A percentile compares a stretch with the other conserved stretches of the same genome.
phyloP scores from a whole-genome alignment of 2,329 filamentous ascomycete genomes.

The Bipolaris bicolor region DNA sequence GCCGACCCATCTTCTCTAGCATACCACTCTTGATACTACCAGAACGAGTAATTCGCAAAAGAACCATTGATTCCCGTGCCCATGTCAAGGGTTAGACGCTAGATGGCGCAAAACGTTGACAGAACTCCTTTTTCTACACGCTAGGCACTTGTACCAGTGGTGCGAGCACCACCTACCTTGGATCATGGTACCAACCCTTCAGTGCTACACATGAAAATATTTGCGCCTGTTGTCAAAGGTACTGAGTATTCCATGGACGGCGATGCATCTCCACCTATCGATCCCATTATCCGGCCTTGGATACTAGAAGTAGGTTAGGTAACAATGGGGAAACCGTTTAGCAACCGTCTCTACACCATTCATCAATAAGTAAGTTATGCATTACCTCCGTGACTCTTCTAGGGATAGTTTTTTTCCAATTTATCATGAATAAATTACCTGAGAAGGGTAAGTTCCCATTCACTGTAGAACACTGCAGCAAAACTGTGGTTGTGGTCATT shows the following conservation, averaged over 20 bases:
- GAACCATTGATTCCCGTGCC: conserved; percentile 7
- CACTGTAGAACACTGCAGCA: conserved; percentile 6
- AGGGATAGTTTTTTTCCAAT: background rate
- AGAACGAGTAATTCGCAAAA: conserved; percentile 3
- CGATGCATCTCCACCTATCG: background rate
- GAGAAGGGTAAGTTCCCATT: conserved; percentile 4
- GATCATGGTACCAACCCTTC: conserved; percentile 6
- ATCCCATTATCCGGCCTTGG: conserved; percentile 1
- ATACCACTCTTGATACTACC: conserved; percentile 6
- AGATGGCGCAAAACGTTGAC: conserved; percentile 10
- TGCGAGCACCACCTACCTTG: conserved; percentile 9
- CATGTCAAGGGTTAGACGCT: conserved; percentile 8
- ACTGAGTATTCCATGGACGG: background rate
- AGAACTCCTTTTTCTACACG: conserved; percentile 6
- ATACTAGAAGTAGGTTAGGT: background rate
- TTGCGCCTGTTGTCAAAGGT: background rate
- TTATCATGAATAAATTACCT: background rate
- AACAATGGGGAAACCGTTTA: background rate
- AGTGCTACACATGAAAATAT: background rate
- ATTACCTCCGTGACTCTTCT: background rate
- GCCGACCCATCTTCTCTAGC: conserved; percentile 7
- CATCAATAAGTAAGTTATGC: conserved; percentile 5
- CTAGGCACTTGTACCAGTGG: conserved; percentile 8
- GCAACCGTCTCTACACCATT: conserved; percentile 1
- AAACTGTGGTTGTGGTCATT: conserved; percentile 8